Conservation (phyloP, 2,329 filamentous ascomycete genomes). For the Mollisiaceae sp. region DNA sequence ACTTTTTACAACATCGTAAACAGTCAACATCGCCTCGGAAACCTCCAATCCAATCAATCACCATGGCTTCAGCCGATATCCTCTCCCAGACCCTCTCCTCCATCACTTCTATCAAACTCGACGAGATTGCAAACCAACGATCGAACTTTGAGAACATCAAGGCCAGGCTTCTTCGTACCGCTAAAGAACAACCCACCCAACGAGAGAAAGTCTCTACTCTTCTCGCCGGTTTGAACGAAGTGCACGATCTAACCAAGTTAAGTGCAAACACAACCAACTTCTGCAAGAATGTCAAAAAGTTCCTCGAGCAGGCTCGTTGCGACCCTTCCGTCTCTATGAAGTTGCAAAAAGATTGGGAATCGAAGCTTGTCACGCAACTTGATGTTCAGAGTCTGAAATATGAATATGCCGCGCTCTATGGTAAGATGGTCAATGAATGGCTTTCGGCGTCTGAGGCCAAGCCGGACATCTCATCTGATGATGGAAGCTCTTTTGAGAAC, state of each 20-base stretch:
- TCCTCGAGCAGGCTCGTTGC: constrained; percentile 55
- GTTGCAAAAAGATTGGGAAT: constrained; percentile 52
- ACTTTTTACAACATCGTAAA: background rate
- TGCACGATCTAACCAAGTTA: constrained; percentile 8
- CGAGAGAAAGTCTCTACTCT: constrained; percentile 44
- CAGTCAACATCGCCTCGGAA: background rate
- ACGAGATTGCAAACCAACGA: constrained; percentile 57
- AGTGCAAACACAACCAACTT: constrained; percentile 33
- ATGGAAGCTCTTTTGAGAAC: constrained; percentile 46
- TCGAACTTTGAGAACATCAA: constrained; percentile 54
- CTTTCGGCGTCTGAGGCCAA: constrained; percentile 47
- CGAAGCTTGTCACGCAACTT: constrained; percentile 52
- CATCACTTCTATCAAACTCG: constrained; percentile 61
- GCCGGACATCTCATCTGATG: constrained; percentile 18
- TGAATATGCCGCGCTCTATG: constrained; percentile 60
- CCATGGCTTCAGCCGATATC: constrained; percentile 45
- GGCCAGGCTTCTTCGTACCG: constrained; percentile 45
- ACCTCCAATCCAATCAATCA: background rate
- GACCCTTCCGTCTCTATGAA: constrained; percentile 56
- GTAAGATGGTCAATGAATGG: constrained; percentile 59
- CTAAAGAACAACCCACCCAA: constrained; percentile 37
- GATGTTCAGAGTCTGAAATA: constrained; percentile 55
- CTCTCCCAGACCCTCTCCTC: constrained; percentile 58
- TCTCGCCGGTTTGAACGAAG: background rate
- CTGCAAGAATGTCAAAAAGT: constrained; percentile 51